Conservation (phyloP, 768 basidiomycete genomes). For the Leccinum fibrillosum region DNA sequence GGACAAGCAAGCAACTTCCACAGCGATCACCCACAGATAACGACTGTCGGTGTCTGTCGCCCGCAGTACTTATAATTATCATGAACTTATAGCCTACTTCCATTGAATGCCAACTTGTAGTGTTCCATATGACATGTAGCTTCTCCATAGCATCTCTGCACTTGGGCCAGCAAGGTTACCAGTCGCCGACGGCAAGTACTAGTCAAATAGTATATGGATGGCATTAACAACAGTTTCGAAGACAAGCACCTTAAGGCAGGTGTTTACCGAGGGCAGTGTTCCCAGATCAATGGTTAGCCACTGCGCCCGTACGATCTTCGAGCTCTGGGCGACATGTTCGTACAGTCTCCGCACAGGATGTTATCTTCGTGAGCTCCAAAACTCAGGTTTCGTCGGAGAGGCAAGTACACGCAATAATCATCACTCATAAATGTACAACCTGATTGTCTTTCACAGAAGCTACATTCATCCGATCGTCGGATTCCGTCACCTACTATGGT, state of each 20-base stretch:
- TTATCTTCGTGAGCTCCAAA: background rate
- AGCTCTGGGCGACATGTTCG: background rate
- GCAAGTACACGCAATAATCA: background rate
- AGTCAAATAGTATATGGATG: too few species aligned
- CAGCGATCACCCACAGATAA: too few species aligned
- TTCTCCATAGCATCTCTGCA: too few species aligned
- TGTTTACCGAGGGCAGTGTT: background rate
- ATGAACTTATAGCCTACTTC: too few species aligned
- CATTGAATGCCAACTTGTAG: too few species aligned
- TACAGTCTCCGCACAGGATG: background rate
- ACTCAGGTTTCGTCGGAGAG: background rate
- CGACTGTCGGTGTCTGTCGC: too few species aligned
- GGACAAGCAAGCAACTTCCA: too few species aligned
- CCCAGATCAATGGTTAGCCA: background rate
- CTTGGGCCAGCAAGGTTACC: too few species aligned
- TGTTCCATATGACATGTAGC: too few species aligned
- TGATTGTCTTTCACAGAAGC: background rate
- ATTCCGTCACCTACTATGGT: background rate
- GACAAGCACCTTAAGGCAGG: background rate
- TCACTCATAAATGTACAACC: background rate
- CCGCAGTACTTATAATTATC: too few species aligned
- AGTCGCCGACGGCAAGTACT: too few species aligned
- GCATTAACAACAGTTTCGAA: too few species aligned
- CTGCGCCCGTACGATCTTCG: background rate
- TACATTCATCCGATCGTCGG: background rate